Evolutionary conservation across 2,329 filamentous ascomycete species (phyloP).

Genomic region (Aspergillus jensenii): DNA sequence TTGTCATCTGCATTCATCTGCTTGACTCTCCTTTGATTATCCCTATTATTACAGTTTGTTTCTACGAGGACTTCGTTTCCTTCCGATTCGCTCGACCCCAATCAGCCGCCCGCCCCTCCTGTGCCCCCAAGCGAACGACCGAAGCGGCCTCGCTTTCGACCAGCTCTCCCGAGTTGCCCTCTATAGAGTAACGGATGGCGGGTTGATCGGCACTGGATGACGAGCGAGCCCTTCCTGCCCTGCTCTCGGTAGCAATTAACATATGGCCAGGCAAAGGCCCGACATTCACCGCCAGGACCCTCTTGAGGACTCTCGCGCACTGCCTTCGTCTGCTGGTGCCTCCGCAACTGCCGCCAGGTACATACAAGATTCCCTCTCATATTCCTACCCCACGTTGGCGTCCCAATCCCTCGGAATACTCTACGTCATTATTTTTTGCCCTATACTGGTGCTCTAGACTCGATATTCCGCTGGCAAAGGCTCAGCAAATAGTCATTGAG

Average conservation of each 20-base stretch:
- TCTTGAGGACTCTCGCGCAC: slow-evolving; percentile 40
- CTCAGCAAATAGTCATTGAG: not conserved
- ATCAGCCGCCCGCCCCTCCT: slow-evolving; percentile 12
- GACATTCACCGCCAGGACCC: slow-evolving; percentile 44
- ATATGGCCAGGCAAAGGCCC: slow-evolving; percentile 50
- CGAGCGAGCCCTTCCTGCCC: slow-evolving; percentile 31
- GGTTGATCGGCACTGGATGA: slow-evolving; percentile 38
- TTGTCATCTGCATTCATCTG: slow-evolving; percentile 6
- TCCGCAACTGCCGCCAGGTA: slow-evolving; percentile 38
- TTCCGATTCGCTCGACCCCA: not conserved
- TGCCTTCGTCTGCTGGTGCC: slow-evolving; percentile 32
- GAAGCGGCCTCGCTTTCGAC: slow-evolving; percentile 20
- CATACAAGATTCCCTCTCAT: slow-evolving; percentile 24
- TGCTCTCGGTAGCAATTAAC: slow-evolving; percentile 37
- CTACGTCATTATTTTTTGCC: not conserved
- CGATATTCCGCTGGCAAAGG: slow-evolving; percentile 2
- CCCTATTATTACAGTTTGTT: slow-evolving; percentile 4
- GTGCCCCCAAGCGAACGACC: slow-evolving; percentile 12
- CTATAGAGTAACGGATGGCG: slow-evolving; percentile 41
- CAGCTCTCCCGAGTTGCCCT: slow-evolving; percentile 16
- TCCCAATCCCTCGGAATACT: slow-evolving; percentile 1
- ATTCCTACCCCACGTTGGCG: slow-evolving; percentile 9
- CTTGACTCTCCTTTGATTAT: not conserved
- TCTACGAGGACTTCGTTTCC: not conserved
- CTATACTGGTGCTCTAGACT: slow-evolving; percentile 6